Conservation (phyloP, 768 basidiomycete genomes). For the Tylopilus intermedius region DNA sequence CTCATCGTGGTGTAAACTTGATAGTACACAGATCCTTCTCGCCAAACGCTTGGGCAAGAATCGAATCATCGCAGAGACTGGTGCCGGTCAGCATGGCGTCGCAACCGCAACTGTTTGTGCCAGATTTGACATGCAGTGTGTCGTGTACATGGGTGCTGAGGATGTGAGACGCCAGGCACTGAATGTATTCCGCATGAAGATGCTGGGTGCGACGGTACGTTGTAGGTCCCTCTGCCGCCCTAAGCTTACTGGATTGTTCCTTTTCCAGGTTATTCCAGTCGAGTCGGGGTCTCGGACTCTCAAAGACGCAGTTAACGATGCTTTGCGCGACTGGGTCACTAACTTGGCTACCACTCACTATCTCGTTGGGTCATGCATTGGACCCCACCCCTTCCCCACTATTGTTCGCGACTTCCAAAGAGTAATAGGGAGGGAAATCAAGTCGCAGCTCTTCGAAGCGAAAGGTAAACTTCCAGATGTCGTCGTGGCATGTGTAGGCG, state of each 20-base stretch:
- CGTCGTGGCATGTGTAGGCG: slow-evolving; percentile 95
- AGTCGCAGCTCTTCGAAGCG: slow-evolving; percentile 66
- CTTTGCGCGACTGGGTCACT: slow-evolving; percentile 98
- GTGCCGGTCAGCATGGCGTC: slow-evolving; percentile 98
- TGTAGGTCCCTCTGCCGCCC: not conserved
- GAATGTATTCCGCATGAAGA: slow-evolving; percentile 96
- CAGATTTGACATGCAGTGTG: slow-evolving; percentile 90
- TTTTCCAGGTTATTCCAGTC: slow-evolving; percentile 79
- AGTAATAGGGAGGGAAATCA: slow-evolving; percentile 93
- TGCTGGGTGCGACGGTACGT: slow-evolving; percentile 86
- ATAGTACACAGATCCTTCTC: slow-evolving; percentile 66
- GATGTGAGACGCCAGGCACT: slow-evolving; percentile 93
- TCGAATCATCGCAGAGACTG: slow-evolving; percentile 97
- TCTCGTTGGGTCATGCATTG: slow-evolving; percentile 94
- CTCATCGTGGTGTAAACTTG: not conserved
- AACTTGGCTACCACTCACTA: slow-evolving; percentile 93
- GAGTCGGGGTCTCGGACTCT: slow-evolving; percentile 90
- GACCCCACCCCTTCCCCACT: slow-evolving; percentile 98
- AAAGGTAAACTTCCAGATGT: slow-evolving; percentile 88
- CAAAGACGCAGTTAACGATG: slow-evolving; percentile 98
- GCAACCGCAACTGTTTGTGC: slow-evolving; percentile 98
- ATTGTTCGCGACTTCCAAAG: slow-evolving; percentile 98
- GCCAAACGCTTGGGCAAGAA: slow-evolving; percentile 93
- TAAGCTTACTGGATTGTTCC: not conserved
- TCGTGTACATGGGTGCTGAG: slow-evolving; percentile 98